phyloP scores from a whole-genome alignment of 345 rosid species.

The Angophora floribunda region DNA sequence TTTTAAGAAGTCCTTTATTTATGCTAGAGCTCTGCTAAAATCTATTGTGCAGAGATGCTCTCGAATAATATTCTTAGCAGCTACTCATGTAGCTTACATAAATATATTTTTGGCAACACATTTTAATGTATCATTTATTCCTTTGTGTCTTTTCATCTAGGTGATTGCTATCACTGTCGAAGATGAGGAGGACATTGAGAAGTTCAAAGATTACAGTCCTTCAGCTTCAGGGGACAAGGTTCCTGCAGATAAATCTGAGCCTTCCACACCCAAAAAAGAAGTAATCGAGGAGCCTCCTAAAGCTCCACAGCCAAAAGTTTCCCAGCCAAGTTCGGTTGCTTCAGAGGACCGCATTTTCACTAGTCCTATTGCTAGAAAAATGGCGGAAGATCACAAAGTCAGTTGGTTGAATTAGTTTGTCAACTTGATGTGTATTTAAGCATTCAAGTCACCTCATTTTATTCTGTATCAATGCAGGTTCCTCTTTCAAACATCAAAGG shows the following conservation, averaged over 20 bases:
- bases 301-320: slow-evolving; percentile 48
- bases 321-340: slow-evolving; percentile 39
- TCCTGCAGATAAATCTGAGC: slow-evolving; percentile 33
- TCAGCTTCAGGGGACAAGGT: slow-evolving; percentile 29
- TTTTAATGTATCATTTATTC: background rate
- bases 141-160: slow-evolving; percentile 11
- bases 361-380: slow-evolving; percentile 86
- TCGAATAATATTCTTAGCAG: background rate
- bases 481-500: slow-evolving; percentile 79
- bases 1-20: background rate
- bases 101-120: background rate
- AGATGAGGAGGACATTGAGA: slow-evolving; percentile 75
- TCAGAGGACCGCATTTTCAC: slow-evolving; percentile 69
- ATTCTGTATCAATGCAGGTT: slow-evolving; percentile 27
- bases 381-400: slow-evolving; percentile 85
- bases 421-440: background rate
- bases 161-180: slow-evolving; percentile 86
- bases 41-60: background rate
- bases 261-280: slow-evolving; percentile 56
- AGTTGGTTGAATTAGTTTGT: slow-evolving; percentile 1
- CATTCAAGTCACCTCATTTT: background rate
- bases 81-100: background rate
- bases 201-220: slow-evolving; percentile 86
- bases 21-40: background rate
- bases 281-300: slow-evolving; percentile 40